Conservation (phyloP, 2,329 filamentous ascomycete genomes). For the Hypoxylon sp. region DNA sequence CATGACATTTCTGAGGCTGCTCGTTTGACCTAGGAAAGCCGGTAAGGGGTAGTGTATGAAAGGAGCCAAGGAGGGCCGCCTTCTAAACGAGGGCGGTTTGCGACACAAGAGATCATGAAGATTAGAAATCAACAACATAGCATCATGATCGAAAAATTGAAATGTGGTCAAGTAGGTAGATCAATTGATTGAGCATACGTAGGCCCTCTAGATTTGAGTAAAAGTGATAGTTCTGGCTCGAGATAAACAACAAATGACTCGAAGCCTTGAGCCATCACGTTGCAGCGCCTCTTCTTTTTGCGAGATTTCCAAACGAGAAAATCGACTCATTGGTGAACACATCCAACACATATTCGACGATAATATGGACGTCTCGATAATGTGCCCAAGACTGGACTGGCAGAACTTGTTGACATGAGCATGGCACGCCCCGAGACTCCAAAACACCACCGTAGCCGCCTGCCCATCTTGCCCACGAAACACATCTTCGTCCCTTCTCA, state of each 20-base stretch:
- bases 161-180: conserved; percentile 33
- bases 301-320: conserved; percentile 38
- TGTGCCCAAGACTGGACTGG: conserved; percentile 36
- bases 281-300: conserved; percentile 34
- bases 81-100: not conserved
- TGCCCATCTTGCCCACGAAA: conserved; percentile 46
- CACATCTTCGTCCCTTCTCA: conserved; percentile 45
- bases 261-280: conserved; percentile 31
- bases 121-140: conserved; percentile 4
- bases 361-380: conserved; percentile 43
- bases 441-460: conserved; percentile 50
- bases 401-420: conserved; percentile 44
- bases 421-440: conserved; percentile 47
- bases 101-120: not conserved
- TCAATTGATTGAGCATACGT: conserved; percentile 43
- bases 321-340: conserved; percentile 32
- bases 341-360: conserved; percentile 38
- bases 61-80: not conserved
- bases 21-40: conserved; percentile 12
- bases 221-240: conserved; percentile 33
- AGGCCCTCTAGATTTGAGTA: conserved; percentile 40
- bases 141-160: conserved; percentile 4
- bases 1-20: conserved; percentile 23
- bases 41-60: conserved; percentile 20
- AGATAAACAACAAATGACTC: conserved; percentile 34